Evolutionary conservation across 129 eudicot species (phyloP).

Genomic region (Daucus carota): DNA sequence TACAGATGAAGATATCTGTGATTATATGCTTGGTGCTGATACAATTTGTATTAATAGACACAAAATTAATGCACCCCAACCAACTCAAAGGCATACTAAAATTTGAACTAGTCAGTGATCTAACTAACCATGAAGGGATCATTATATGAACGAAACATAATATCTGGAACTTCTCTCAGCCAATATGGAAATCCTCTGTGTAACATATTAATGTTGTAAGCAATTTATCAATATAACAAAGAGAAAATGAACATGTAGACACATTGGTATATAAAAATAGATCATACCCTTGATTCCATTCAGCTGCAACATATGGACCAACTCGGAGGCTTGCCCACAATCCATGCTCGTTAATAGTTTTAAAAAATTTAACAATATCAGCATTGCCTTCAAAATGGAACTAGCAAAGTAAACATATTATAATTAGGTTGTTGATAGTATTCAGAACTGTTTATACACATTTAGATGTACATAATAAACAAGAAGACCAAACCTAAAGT

Average conservation of each 20-base stretch:
- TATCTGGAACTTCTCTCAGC: slow-evolving; percentile 54
- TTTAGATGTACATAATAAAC: too few relatives aligned
- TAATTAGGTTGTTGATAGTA: too few relatives aligned
- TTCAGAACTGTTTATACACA: too few relatives aligned
- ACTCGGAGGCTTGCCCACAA: slow-evolving; percentile 62
- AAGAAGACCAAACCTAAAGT: too few relatives aligned
- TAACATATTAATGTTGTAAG: not conserved
- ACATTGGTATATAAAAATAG: too few relatives aligned
- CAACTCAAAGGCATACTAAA: not conserved
- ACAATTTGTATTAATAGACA: not conserved
- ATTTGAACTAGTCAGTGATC: not conserved
- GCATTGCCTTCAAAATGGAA: slow-evolving; percentile 54
- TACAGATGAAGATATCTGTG: too few relatives aligned
- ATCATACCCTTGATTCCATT: slow-evolving; percentile 78
- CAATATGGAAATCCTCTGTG: slow-evolving; percentile 75
- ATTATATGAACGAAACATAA: slow-evolving; percentile 57
- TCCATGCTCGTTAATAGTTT: slow-evolving; percentile 44
- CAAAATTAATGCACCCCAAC: not conserved
- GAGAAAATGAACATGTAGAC: not conserved
- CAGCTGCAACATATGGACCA: slow-evolving; percentile 85
- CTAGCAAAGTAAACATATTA: slow-evolving; percentile 19
- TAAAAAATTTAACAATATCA: slow-evolving; percentile 65
- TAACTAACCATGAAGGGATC: slow-evolving; percentile 54
- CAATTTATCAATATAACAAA: not conserved
- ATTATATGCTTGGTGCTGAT: not conserved